phyloP scores from a whole-genome alignment of 805 yeast genomes.

The Komagataella phaffii region DNA sequence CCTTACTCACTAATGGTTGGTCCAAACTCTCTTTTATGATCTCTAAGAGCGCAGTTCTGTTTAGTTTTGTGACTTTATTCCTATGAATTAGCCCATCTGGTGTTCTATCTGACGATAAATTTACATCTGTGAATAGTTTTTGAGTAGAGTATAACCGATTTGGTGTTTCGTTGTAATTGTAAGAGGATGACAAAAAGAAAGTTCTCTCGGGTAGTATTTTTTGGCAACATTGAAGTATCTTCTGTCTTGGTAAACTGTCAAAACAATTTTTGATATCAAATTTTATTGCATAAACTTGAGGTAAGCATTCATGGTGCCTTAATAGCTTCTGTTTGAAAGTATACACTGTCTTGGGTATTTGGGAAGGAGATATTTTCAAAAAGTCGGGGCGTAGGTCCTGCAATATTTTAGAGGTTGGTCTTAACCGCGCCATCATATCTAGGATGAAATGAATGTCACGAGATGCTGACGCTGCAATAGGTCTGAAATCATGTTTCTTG shows the following conservation, averaged over 20 bases:
- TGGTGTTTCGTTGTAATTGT: neutral
- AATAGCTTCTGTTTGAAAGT: constrained; percentile 20
- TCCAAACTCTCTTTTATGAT: constrained; percentile 41
- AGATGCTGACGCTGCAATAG: constrained; percentile 23
- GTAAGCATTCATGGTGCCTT: constrained; percentile 12
- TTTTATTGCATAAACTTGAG: constrained; percentile 37
- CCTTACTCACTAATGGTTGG: constrained; percentile 28
- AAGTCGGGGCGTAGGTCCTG: constrained; percentile 17
- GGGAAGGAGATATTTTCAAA: constrained; percentile 21
- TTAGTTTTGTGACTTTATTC: constrained; percentile 20
- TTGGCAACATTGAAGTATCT: constrained; percentile 11
- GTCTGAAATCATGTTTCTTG: constrained; percentile 24
- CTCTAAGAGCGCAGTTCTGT: constrained; percentile 27
- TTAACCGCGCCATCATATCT: constrained; percentile 22
- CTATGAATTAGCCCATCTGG: constrained; percentile 17
- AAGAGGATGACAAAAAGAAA: neutral
- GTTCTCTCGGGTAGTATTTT: neutral
- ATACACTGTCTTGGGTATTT: constrained; percentile 26
- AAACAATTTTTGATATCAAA: constrained; percentile 72
- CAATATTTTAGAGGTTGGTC: constrained; percentile 28
- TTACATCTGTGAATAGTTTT: neutral
- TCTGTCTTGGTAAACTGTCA: constrained; percentile 49
- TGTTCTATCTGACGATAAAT: constrained; percentile 2
- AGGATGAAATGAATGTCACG: constrained; percentile 20
- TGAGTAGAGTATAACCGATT: neutral